Base-by-base conservation (phyloP, 345 rosid species). In the Angophora floribunda region DNA sequence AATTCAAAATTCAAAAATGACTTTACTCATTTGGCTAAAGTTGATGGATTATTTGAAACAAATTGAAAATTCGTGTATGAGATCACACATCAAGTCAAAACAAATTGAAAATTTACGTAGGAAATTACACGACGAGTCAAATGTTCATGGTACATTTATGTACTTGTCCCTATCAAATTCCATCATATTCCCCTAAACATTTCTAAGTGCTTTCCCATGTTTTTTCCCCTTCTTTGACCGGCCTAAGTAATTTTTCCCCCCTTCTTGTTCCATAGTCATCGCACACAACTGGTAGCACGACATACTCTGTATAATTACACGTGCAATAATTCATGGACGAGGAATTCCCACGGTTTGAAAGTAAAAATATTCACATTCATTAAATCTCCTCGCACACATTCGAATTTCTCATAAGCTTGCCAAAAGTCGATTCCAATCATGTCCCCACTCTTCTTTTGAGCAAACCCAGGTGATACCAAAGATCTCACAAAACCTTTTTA, bases 401-500 rank as follows among this genome's bases (percentile, higher is more conserved):
- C 47, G 82, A 36, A 36, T 36, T 36, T 36, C 82, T 36, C 82
- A 36, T 36, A 17, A 70, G 26, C 47, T 70, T 36, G 47, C 47
- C 26, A 19, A 17, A 36, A 36, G 47, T 17, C 1, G 47, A 36
- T 70, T 36, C 80, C 80, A 70, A 17, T 70, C 80, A 17, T 8
- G 45, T 30, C 41, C 79, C 45, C 12, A 1, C 24, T 9, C 45
- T 70, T 70, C 80, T 36, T 17, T 17, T 17, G 13, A 19, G 13
- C 59, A 85, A 45, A 59, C 41, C 28, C 8, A 59, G 63, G 70
- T 21, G 70, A 24, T 49, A 2, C 52, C 15, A 0, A 30, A 26
- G 63, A 6, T 30, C 51, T 93, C 90, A 94, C 94, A 94, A 90
- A 53, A 94, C 98, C 86, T 94, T 96, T 89, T 86, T 93, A 41